Evolutionary conservation across 768 basidiomycete species (phyloP).

Genomic region (Sporobolomyces pararoseus): DNA sequence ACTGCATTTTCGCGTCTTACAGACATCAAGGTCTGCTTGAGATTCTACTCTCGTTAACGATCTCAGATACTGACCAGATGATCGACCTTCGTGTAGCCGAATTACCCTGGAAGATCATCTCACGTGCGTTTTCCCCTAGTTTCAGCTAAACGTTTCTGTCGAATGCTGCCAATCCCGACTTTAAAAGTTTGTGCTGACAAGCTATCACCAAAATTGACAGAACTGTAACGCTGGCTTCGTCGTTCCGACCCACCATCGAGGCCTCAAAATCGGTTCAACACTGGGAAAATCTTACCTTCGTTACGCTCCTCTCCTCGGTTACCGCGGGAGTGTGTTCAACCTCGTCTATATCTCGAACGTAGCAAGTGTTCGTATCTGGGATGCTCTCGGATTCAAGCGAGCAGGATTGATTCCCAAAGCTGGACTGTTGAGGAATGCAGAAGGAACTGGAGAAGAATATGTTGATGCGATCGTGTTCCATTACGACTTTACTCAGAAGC

Average conservation of each 20-base stretch:
- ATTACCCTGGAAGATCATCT: constrained; percentile 38
- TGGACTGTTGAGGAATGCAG: constrained; percentile 61
- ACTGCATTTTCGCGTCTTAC: neutral
- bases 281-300: constrained; percentile 74
- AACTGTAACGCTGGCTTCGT: constrained; percentile 89
- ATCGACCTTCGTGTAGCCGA: constrained; percentile 38
- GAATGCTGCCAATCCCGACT: too few relatives aligned
- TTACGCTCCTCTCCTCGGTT: constrained; percentile 70
- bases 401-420: constrained; percentile 49
- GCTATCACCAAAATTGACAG: too few relatives aligned
- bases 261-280: constrained; percentile 63
- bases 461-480: constrained; percentile 71
- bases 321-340: constrained; percentile 65
- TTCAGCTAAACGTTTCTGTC: too few relatives aligned
- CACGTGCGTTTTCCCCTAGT: constrained; percentile 17
- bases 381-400: constrained; percentile 65
- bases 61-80: too few relatives aligned
- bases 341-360: constrained; percentile 80
- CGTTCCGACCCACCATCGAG: constrained; percentile 61
- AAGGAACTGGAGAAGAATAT: constrained; percentile 66
- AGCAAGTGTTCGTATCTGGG: constrained; percentile 68
- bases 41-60: too few relatives aligned
- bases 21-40: constrained; percentile 34
- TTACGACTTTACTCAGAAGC: constrained; percentile 17
- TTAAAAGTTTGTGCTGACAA: too few relatives aligned